Evolutionary conservation across 768 basidiomycete species (phyloP), one percentile per base, ranked within the genome.

Genomic region (Dictyophora rubrovolvata): DNA sequence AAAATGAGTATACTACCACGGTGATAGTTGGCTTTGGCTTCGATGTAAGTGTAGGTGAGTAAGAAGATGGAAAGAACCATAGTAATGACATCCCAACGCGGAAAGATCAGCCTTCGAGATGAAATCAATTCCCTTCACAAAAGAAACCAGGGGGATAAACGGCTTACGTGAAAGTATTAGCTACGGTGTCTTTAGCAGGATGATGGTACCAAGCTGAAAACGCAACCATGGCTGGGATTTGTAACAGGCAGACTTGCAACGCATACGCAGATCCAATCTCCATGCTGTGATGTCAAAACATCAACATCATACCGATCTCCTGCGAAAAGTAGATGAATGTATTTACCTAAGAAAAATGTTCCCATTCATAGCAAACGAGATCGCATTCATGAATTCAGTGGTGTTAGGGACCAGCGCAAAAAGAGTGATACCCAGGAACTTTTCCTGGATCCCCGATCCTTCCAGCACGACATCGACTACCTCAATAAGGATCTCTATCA

Each of bases 201-300:
- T 22, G n/a, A 56, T 86, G 85, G 67, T 94, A 96, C 82, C 90
- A 93, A 5, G 94, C 95, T 18, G 92, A 93, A 72, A 99, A 98
- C 0, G 93, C 95, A 14, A 99, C 93, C 95, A 99, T 98, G 1
- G 93, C 92, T 1, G 96, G 96, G 34, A 98, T 93, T 71, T 99
- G 96, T 14, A 99, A 78, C 55, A 99, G 77, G 70, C 96, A 99
- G 16, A 99, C 96, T 72, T 99, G 96, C 2, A 99, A 79, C 5
- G 96, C 96, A 71, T 99, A 99, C 4, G 96, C 96, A 1, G 96
- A 98, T 14, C 96, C 96, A 65, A 99, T 98, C 73, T 98, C 96
- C 93, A 98, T 97, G 70, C 94, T 97, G 63, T 33, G 60, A 46
- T 10, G 52, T n/a, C 18, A 35, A 53, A 33, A 9, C 10, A 48